These are phyloP conservation scores for Scedosporium boydii DNA, from an alignment of 2,329 filamentous ascomycete species.

Conservation along the genomic window DNA sequence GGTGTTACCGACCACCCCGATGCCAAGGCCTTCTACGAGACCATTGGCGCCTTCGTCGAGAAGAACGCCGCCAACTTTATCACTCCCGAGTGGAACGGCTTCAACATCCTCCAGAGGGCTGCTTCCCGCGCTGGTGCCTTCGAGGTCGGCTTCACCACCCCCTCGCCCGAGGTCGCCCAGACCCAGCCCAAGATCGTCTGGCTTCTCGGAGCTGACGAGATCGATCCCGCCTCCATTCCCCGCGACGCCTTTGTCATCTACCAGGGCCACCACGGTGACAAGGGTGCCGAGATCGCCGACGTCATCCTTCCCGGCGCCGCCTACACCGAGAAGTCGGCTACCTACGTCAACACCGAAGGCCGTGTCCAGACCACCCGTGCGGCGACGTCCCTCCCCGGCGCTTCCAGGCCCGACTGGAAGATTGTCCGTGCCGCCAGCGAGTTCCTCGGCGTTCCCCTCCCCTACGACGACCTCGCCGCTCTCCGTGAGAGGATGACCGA, in stretches of 20 bases:
- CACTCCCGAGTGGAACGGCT: slow-evolving; percentile 90
- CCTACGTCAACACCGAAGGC: slow-evolving; percentile 96
- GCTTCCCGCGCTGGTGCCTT: slow-evolving; percentile 90
- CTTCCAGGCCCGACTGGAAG: slow-evolving; percentile 95
- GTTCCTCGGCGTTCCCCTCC: slow-evolving; percentile 77
- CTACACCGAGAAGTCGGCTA: slow-evolving; percentile 94
- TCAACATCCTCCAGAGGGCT: slow-evolving; percentile 89
- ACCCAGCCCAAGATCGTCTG: slow-evolving; percentile 92
- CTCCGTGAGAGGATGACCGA: slow-evolving; percentile 91
- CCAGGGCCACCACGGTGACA: slow-evolving; percentile 96
- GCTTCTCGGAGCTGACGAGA: slow-evolving; percentile 92
- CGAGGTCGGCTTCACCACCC: slow-evolving; percentile 88
- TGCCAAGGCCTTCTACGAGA: slow-evolving; percentile 88
- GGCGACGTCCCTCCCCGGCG: slow-evolving; percentile 80
- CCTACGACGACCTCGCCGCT: slow-evolving; percentile 85
- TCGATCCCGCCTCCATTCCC: slow-evolving; percentile 75
- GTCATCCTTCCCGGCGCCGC: slow-evolving; percentile 88
- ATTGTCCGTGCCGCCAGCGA: slow-evolving; percentile 89
- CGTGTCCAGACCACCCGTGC: slow-evolving; percentile 89
- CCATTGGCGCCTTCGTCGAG: slow-evolving; percentile 80
- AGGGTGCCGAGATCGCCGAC: slow-evolving; percentile 84
- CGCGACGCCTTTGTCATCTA: slow-evolving; percentile 96
- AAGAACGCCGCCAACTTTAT: slow-evolving; percentile 85
- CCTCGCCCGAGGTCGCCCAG: slow-evolving; percentile 70
- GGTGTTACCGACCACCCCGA: slow-evolving; percentile 85